Evolutionary conservation across 164 flowering plant species (phyloP).

Genomic region (Vitis rupestris): DNA sequence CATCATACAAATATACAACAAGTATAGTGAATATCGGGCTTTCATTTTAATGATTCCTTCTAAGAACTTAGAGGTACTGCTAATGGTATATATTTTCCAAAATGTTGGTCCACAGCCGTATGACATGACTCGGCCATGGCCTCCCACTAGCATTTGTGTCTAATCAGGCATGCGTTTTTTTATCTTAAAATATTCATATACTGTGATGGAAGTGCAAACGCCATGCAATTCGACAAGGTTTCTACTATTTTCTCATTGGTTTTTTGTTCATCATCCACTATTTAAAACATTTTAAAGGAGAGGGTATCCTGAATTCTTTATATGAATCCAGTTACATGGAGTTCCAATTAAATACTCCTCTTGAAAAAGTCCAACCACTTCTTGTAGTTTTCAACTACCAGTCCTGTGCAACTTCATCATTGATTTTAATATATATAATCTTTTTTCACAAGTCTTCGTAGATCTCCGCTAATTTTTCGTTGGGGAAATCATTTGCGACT

Average conservation of each 20-base stretch:
- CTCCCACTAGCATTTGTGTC: conserved; percentile 8
- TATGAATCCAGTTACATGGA: too few relatives aligned
- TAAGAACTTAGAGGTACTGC: not conserved
- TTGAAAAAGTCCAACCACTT: too few relatives aligned
- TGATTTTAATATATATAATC: too few relatives aligned
- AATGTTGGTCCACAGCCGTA: not conserved
- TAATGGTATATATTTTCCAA: too few relatives aligned
- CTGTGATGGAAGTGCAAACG: not conserved
- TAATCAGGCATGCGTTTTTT: not conserved
- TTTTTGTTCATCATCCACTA: not conserved
- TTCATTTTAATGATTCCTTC: not conserved
- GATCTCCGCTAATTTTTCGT: too few relatives aligned
- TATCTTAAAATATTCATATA: conserved; percentile 10
- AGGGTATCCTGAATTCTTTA: not conserved
- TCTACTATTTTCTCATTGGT: too few relatives aligned
- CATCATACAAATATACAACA: not conserved
- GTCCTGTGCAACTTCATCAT: too few relatives aligned
- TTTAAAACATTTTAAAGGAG: too few relatives aligned
- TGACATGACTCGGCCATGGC: conserved; percentile 1
- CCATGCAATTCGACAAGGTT: not conserved
- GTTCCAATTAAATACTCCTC: too few relatives aligned
- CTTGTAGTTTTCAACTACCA: too few relatives aligned
- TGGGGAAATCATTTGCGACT: too few relatives aligned
- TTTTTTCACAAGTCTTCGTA: too few relatives aligned
- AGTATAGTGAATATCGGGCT: not conserved